Percentiles rank a stretch among this genome's conserved stretches.
Evolutionary conservation across 1,139 yeast genomes (phyloP).

Genomic region (Kurtzmaniella quercitrusa): DNA sequence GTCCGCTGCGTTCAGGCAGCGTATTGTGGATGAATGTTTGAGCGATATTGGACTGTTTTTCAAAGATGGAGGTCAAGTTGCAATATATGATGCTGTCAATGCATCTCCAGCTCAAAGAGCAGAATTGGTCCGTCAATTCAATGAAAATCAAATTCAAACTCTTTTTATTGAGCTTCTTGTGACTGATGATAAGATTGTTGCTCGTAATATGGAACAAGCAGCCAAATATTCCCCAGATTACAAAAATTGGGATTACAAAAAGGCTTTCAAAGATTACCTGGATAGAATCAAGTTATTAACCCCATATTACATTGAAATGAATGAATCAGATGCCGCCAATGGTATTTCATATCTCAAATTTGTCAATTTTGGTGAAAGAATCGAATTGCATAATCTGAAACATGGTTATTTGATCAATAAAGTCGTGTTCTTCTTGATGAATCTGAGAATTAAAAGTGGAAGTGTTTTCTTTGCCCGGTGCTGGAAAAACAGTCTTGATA

Average conservation of each 20-base stretch:
- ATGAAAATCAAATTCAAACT: constrained; percentile 61
- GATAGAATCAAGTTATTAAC: constrained; percentile 49
- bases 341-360: constrained; percentile 72
- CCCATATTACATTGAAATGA: constrained; percentile 51
- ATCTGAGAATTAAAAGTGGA: constrained; percentile 78
- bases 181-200: constrained; percentile 66
- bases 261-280: constrained; percentile 59
- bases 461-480: constrained; percentile 86
- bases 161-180: constrained; percentile 85
- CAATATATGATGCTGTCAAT: constrained; percentile 93
- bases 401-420: constrained; percentile 87
- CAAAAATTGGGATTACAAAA: constrained; percentile 60
- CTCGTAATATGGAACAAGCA: constrained; percentile 71
- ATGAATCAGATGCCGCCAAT: constrained; percentile 37
- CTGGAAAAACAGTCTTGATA: constrained; percentile 57
- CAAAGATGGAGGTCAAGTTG: constrained; percentile 83
- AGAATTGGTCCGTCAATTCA: constrained; percentile 51
- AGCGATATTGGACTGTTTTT: constrained; percentile 70
- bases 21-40: constrained; percentile 61
- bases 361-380: constrained; percentile 85
- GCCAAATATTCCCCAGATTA: constrained; percentile 91
- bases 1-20: constrained; percentile 53
- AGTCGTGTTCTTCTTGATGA: constrained; percentile 86
- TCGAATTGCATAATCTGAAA: constrained; percentile 75
- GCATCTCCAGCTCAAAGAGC: constrained; percentile 68